Base-by-base conservation (phyloP, 2,329 filamentous ascomycete genomes). In the Endothia cerciana region DNA sequence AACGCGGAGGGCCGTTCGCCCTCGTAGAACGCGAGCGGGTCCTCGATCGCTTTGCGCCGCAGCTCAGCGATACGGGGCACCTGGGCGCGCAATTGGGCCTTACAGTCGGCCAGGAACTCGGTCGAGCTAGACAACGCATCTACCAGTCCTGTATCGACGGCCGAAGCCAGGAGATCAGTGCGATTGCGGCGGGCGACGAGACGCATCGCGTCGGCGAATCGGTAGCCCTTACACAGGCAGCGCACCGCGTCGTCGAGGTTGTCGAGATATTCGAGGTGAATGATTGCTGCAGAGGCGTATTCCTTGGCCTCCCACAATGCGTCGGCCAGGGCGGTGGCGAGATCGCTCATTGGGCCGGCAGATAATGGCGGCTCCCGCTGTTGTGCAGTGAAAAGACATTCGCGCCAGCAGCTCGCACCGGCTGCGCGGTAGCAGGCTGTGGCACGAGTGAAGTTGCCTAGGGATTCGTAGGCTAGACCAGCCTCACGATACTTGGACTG, bases 31-130 rank as follows among this genome's bases (percentile, higher is more conserved):
- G 90, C 90, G 40, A 97, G 82, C 0, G 95, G 95, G 72, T 99
- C 93, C 69, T 92, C 88, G 47, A 86, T 85, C 63, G 96, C 96
- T 74, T 92, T 94, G 62, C 83, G 81, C 1, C 94, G 89, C 33
- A 99, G 85, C 74, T 97, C 94, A 7, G 84, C 83, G 69, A 99
- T 88, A 22, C 95, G 90, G 0, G 94, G 93, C 0, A 97, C 87
- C 74, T 99, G 95, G 0, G 93, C 91, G 57, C 83, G 82, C 3
- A 98, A 84, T 76, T 99, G 95, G 0, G 83, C 83, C 76, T 92
- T 93, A 85, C 94, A 98, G 76, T 99, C 95, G 1, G 95, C 93
- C 13, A 99, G 87, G 67, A 98, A 89, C 75, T 98, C 95, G 0
- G 93, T 97, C 72, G 90, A 94, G 62, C 87, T 88, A 28, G 91